Percentiles rank a stretch among this genome's conserved stretches.
Conservation (phyloP, 148 eudicot genomes). For the Salicornia ramosissima region DNA sequence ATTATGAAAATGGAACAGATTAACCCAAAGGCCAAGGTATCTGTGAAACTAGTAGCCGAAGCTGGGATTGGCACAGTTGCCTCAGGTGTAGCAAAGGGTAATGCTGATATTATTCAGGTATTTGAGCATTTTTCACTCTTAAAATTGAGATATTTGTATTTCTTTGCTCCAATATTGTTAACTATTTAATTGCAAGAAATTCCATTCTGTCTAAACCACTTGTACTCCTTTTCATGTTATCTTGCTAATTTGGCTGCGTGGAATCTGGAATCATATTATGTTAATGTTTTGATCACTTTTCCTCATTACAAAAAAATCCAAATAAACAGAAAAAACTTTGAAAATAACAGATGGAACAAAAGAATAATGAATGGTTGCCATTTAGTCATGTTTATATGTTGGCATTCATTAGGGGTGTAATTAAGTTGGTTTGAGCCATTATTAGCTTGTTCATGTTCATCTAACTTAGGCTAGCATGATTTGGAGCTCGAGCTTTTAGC, state of each 20-base stretch:
- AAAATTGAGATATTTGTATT: not conserved
- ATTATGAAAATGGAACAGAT: slow-evolving; percentile 47
- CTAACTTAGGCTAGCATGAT: too few species aligned
- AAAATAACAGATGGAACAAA: not conserved
- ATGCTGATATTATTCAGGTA: slow-evolving; percentile 99
- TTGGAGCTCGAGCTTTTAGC: too few species aligned
- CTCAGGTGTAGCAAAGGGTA: slow-evolving; percentile 99
- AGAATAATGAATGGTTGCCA: not conserved
- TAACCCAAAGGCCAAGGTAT: slow-evolving; percentile 96
- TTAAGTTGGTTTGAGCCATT: too few species aligned
- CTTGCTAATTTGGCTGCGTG: not conserved
- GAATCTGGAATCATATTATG: not conserved
- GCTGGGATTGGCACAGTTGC: slow-evolving; percentile 99
- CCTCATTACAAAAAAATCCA: not conserved
- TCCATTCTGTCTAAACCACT: not conserved
- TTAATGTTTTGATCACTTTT: not conserved
- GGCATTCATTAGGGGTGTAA: not conserved
- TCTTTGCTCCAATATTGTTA: not conserved
- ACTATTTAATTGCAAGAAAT: not conserved
- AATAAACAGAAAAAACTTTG: not conserved
- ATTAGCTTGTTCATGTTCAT: too few species aligned
- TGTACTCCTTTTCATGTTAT: not conserved
- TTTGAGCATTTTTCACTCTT: not conserved
- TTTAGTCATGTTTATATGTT: slow-evolving; percentile 1
- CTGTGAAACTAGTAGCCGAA: slow-evolving; percentile 99